Percentiles rank a stretch among this genome's conserved stretches.
Conservation (phyloP, 192 early-diverging fungal species). For the Coemansia sp. region DNA sequence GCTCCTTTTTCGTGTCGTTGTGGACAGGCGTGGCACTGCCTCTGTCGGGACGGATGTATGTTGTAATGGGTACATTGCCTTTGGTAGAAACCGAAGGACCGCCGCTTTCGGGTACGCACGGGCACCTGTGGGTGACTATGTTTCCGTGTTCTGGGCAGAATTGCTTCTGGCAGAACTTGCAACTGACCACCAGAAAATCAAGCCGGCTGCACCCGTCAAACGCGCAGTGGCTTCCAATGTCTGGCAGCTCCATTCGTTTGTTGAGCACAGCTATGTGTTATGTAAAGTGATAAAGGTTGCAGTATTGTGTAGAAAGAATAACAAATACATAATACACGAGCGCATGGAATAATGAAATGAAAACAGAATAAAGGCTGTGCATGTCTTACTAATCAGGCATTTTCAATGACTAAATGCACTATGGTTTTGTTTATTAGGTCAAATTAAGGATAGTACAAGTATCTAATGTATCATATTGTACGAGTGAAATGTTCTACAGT, state of each 20-base stretch:
- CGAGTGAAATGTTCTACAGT: too few relatives aligned
- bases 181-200: constrained; percentile 38
- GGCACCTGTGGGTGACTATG: constrained; percentile 21
- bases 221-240: constrained; percentile 35
- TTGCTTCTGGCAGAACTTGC: constrained; percentile 19
- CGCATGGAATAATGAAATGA: too few relatives aligned
- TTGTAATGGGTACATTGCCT: constrained; percentile 15
- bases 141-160: constrained; percentile 38
- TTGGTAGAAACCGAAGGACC: not conserved
- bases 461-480: too few relatives aligned
- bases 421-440: not conserved
- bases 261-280: not conserved
- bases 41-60: constrained; percentile 29
- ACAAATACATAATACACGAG: not conserved
- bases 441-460: too few relatives aligned
- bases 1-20: constrained; percentile 16
- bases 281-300: not conserved
- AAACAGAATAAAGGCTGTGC: too few relatives aligned
- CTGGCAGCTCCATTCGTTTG: constrained; percentile 39
- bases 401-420: not conserved
- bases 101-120: not conserved
- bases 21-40: constrained; percentile 19
- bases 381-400: not conserved
- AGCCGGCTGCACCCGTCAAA: constrained; percentile 26
- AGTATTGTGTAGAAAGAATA: not conserved